Evolutionary conservation across 257 asterid species (phyloP), one percentile per base, ranked within the genome.

Genomic region (Perilla frutescens): DNA sequence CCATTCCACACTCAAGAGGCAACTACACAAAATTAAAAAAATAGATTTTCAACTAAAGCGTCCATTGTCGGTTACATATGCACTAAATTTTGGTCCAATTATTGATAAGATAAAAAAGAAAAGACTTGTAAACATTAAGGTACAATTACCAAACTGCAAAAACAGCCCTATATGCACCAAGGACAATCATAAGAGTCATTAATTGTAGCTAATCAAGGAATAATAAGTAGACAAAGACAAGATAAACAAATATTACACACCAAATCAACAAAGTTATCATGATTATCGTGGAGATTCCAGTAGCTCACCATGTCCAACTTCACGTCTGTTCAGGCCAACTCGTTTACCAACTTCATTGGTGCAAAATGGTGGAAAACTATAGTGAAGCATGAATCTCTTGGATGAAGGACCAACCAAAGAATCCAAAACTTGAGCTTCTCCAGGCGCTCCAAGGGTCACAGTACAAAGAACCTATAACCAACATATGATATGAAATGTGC

Each of bases 371-470:
- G 97, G 99, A 77, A 95, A 95, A 80, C 91, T 90, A 66, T 95
- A 95, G 74, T 95, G 99, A 80, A 92, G 98, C 99, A 92, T 92
- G 87, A 95, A 92, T 39, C 91, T 87, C 91, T 95, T 95, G 71
- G 90, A 83, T 76, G 96, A 81, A 81, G 99, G 99, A 77, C 98
- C 98, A 73, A 91, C 99, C 70, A 92, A 43, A 4, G 99, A 90
- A 44, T 87, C 93, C 69, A 92, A 78, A 41, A 80, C 93, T 72
- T 95, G 99, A 79, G 99, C 98, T 71, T 95, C 94, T 74, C 88
- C 96, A 68, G 99, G 99, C 43, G 99, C 96, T 78, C 99, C 99
- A 73, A 92, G 97, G 47, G 99, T 92, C 54, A 95, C 95, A 76
- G 98, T 92, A 75, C 97, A 90, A 79, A 92, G 98, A 68, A 95